Conservation (phyloP, 2,329 filamentous ascomycete species). For the Plenodomus biglobosus region DNA sequence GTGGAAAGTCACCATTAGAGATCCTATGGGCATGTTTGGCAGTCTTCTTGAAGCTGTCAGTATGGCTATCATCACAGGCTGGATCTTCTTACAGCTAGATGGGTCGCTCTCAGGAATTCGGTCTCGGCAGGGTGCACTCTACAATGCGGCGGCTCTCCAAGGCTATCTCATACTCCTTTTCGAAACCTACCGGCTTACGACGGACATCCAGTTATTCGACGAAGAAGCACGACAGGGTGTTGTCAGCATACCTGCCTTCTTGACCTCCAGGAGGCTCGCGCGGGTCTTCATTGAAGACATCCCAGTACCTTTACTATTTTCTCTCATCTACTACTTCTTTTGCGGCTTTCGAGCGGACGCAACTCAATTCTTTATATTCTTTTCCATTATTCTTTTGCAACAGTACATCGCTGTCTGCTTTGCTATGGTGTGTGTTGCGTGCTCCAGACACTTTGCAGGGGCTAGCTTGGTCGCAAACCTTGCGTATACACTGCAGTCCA, state of each 20-base stretch:
- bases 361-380: slow-evolving; percentile 70
- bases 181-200: slow-evolving; percentile 72
- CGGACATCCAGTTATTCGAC: slow-evolving; percentile 75
- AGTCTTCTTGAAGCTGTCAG: slow-evolving; percentile 68
- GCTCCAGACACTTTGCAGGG: slow-evolving; percentile 67
- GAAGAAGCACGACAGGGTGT: slow-evolving; percentile 73
- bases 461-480: slow-evolving; percentile 73
- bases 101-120: slow-evolving; percentile 70
- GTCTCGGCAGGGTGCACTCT: slow-evolving; percentile 71
- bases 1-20: slow-evolving; percentile 71
- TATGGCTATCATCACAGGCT: slow-evolving; percentile 72
- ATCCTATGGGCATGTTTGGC: slow-evolving; percentile 73
- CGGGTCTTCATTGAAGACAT: slow-evolving; percentile 71
- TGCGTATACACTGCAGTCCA: slow-evolving; percentile 70
- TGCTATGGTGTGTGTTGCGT: slow-evolving; percentile 66
- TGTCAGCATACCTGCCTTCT: slow-evolving; percentile 67
- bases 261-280: slow-evolving; percentile 69
- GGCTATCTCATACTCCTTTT: slow-evolving; percentile 76
- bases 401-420: slow-evolving; percentile 75
- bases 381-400: slow-evolving; percentile 66
- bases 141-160: slow-evolving; percentile 70
- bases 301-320: slow-evolving; percentile 70
- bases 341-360: slow-evolving; percentile 67
- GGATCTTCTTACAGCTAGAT: slow-evolving; percentile 69
- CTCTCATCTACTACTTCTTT: slow-evolving; percentile 76